Evolutionary conservation across 106 monocot genomes (phyloP).

Genomic region (Dioscorea dumetorum): DNA sequence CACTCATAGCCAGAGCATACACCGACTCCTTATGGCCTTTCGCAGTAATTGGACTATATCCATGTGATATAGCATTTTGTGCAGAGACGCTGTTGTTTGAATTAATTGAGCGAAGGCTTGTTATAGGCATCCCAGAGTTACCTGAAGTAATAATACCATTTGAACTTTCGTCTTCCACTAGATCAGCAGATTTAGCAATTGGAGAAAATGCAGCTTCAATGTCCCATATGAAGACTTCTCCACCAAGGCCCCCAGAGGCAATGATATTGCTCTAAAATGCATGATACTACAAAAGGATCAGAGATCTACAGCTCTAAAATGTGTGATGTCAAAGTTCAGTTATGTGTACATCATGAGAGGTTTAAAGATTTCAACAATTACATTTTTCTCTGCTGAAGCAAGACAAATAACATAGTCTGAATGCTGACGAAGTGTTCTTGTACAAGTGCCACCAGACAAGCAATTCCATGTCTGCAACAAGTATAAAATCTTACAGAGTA

Average conservation of each 20-base stretch:
- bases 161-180: constrained; percentile 57
- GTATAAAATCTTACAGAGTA: constrained; percentile 3
- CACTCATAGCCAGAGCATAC: constrained; percentile 98
- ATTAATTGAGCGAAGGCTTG: constrained; percentile 56
- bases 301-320: constrained; percentile 2
- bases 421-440: constrained; percentile 92
- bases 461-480: constrained; percentile 65
- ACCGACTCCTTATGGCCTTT: constrained; percentile 98
- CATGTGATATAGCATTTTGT: constrained; percentile 46
- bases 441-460: constrained; percentile 73
- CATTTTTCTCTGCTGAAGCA: constrained; percentile 81
- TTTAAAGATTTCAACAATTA: constrained; percentile 20
- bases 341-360: neutral
- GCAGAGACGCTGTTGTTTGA: constrained; percentile 47
- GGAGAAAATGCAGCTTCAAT: constrained; percentile 82
- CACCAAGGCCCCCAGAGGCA: constrained; percentile 94
- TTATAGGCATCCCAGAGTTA: constrained; percentile 53
- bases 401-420: constrained; percentile 97
- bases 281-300: constrained; percentile 35
- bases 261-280: constrained; percentile 86
- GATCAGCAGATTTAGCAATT: constrained; percentile 56
- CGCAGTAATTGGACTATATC: constrained; percentile 72
- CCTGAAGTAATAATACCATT: constrained; percentile 48
- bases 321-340: too few species aligned
- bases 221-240: constrained; percentile 99